Base-by-base conservation (phyloP, 768 basidiomycete species). In the Naganishia randhawae region DNA sequence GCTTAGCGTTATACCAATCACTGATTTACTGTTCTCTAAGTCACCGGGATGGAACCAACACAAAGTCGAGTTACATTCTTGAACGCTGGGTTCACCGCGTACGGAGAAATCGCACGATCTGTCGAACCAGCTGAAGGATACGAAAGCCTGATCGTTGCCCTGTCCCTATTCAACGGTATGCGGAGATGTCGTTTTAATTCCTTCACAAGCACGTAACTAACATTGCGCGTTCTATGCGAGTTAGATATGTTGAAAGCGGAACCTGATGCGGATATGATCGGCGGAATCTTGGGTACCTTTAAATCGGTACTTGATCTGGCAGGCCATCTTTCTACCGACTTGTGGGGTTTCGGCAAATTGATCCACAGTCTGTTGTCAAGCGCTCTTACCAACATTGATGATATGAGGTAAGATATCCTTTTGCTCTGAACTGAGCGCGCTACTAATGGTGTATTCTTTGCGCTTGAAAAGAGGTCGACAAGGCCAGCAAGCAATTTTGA, bases 231-330 rank as follows among this genome's bases (percentile, higher is more conserved):
- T 50, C 65, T 39, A 35, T 6, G 25, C 48, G 68, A 33, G 16
- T n/a, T 16, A 35, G 95, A 94, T 66, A 74, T 97, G 11, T 82
- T 99, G 39, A 90, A 89, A 79, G 92, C 94, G 65, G 95, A 99
- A 75, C 85, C 85, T 0, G 85, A 87, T 3, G 87, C 88, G 33
- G 82, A 88, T 29, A 92, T 94, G 79, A 80, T 92, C 6, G 88
- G 88, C 50, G 88, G 88, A 1, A 89, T 61, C 29, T 39, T 99
- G 0, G 88, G 90, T 0, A 84, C 88, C 19, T 82, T 97, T 68
- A 96, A 93, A 81, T 77, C 83, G 0, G 78, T 97, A 50, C 82
- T 93, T 17, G 86, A 87, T 33, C 72, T 76, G 17, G 71, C 74
- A 29, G 14, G 41, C n/a, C 33, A 52, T 13, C 51, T 80, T 85